Conservation (phyloP, 306 rosid genomes). For the Hippophae rhamnoides region DNA sequence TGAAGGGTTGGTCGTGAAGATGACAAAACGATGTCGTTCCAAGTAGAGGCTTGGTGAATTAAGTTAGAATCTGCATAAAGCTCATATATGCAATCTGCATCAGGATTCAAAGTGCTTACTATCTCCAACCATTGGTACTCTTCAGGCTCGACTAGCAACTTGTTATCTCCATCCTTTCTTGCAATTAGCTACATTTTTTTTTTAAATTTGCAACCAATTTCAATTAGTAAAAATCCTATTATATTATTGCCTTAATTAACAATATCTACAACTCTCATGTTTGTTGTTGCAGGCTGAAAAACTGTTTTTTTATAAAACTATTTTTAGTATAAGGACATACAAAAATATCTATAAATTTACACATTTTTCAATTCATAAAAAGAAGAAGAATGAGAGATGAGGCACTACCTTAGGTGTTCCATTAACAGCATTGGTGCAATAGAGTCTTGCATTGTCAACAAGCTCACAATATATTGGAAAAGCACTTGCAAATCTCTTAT, state of each 20-base stretch:
- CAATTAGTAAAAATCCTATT: not conserved
- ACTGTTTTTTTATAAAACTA: no score
- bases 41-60: constrained; percentile 30
- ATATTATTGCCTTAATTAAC: not conserved
- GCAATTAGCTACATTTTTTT: constrained; percentile 50
- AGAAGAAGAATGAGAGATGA: not conserved
- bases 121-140: constrained; percentile 35
- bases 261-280: not conserved
- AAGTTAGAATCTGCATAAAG: constrained; percentile 41
- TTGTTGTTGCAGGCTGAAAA: not conserved
- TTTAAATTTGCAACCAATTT: not conserved
- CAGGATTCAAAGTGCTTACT: constrained; percentile 41
- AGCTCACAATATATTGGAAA: constrained; percentile 61
- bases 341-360: no score
- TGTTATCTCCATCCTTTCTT: constrained; percentile 51
- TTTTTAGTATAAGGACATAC: no score
- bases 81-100: constrained; percentile 63
- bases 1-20: constrained; percentile 45
- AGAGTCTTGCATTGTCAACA: constrained; percentile 78
- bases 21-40: constrained; percentile 50
- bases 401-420: constrained; percentile 60
- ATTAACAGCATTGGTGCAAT: constrained; percentile 38
- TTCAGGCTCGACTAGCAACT: constrained; percentile 49
- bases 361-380: no score
- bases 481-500: constrained; percentile 81